phyloP scores from a whole-genome alignment of 1,284 basidiomycete species.

The Acaromyces ingoldii region DNA sequence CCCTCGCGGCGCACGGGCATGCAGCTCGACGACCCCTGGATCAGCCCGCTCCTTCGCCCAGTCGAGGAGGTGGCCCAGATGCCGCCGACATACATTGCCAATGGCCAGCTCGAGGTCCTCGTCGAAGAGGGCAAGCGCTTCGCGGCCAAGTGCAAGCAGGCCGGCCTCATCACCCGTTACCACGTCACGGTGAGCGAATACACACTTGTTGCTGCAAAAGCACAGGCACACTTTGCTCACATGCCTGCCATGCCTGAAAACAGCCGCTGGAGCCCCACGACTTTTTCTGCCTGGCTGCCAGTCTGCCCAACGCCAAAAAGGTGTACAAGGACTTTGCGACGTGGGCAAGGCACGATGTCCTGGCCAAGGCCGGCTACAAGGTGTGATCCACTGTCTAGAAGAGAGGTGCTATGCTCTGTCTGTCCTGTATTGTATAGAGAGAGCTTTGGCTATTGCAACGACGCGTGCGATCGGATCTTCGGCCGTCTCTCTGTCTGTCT shows the following conservation, averaged over 20 bases:
- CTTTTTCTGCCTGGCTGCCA: conserved; percentile 29
- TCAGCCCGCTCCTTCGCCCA: conserved; percentile 21
- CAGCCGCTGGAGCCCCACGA: conserved; percentile 27
- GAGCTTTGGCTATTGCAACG: no score
- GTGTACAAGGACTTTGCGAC: conserved; percentile 26
- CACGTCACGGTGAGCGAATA: conserved; percentile 16
- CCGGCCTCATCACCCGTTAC: conserved; percentile 3
- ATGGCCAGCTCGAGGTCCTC: conserved; percentile 19
- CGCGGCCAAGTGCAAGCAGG: conserved; percentile 14
- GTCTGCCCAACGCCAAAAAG: conserved; percentile 17
- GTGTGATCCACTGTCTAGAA: no score
- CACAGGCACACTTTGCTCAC: conserved; percentile 3
- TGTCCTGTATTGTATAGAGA: no score
- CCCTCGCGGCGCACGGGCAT: conserved; percentile 11
- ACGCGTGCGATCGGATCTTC: no score
- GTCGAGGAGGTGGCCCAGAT: conserved; percentile 22
- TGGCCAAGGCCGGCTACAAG: no score
- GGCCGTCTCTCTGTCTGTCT: no score
- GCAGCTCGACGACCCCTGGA: conserved; percentile 21
- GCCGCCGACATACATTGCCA: conserved; percentile 21
- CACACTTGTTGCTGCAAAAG: conserved; percentile 16
- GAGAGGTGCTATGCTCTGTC: no score
- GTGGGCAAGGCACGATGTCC: conserved; percentile 14
- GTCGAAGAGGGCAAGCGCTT: conserved; percentile 24
- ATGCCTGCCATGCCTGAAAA: no score